A percentile compares a stretch with the other conserved stretches of the same genome.
phyloP scores from a whole-genome alignment of 176 grass and related monocot species.

The Avena insularis region DNA sequence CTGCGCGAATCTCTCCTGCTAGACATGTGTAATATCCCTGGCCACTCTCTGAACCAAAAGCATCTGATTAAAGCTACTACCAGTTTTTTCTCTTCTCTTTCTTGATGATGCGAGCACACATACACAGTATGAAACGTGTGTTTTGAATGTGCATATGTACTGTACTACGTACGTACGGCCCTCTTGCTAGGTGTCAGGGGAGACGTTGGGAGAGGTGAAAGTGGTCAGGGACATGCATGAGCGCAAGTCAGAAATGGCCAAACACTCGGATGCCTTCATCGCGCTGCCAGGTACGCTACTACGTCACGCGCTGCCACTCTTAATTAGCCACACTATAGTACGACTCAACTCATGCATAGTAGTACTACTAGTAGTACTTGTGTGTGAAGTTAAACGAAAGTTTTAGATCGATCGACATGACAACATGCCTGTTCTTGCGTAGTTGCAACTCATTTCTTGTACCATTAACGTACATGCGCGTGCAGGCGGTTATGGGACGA shows the following conservation, averaged over 20 bases:
- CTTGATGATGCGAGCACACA: neutral
- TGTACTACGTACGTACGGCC: neutral
- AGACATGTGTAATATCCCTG: neutral
- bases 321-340: neutral
- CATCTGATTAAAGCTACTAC: neutral
- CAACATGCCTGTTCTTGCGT: neutral
- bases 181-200: constrained; percentile 61
- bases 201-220: constrained; percentile 70
- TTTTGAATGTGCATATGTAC: neutral
- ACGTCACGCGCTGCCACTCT: neutral
- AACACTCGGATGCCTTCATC: constrained; percentile 74
- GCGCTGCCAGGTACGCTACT: constrained; percentile 64
- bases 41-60: neutral
- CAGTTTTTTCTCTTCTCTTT: neutral
- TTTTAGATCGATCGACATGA: neutral
- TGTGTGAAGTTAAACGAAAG: neutral
- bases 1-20: constrained; percentile 32
- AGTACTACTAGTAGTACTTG: neutral
- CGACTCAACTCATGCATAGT: neutral
- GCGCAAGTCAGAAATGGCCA: constrained; percentile 84
- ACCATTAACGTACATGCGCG: neutral
- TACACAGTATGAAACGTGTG: constrained; percentile 8
- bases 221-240: constrained; percentile 81
- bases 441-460: no score
- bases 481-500: constrained; percentile 93